Evolutionary conservation across 257 asterid genomes (phyloP).

Genomic region (Linderniella brevidens): DNA sequence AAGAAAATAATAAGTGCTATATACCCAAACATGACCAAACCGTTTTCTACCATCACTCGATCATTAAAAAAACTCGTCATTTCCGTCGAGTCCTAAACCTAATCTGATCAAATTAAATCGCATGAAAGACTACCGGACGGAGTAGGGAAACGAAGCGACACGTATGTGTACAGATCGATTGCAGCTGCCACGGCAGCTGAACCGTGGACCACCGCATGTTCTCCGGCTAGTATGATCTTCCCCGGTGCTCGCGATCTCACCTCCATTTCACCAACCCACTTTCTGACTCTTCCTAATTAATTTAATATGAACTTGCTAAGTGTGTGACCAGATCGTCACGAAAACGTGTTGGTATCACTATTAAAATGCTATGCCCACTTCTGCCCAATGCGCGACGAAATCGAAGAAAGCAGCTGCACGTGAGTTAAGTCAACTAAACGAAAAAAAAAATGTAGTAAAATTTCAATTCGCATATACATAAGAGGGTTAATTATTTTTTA

Average conservation of each 20-base stretch:
- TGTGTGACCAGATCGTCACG: too few species aligned
- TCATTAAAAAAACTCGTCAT: background rate
- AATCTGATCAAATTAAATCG: background rate
- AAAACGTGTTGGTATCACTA: too few species aligned
- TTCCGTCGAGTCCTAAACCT: background rate
- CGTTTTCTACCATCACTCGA: background rate
- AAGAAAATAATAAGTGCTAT: too few species aligned
- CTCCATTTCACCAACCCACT: slow-evolving; percentile 37
- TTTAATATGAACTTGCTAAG: too few species aligned
- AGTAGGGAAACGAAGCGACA: slow-evolving; percentile 70
- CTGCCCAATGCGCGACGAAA: too few species aligned
- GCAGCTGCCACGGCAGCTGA: slow-evolving; percentile 98
- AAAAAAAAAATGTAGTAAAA: too few species aligned
- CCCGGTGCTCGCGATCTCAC: slow-evolving; percentile 97
- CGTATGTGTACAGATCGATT: slow-evolving; percentile 83
- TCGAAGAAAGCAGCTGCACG: background rate
- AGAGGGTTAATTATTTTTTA: too few species aligned
- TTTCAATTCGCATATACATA: too few species aligned
- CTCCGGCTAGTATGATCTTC: slow-evolving; percentile 87
- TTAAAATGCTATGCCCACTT: too few species aligned
- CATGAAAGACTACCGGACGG: slow-evolving; percentile 36
- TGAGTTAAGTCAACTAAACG: too few species aligned
- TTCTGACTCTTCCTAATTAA: too few species aligned
- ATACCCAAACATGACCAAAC: too few species aligned
- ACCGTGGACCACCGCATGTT: slow-evolving; percentile 97